A percentile compares a stretch with the other conserved stretches of the same genome.
Evolutionary conservation across 352 stramenopile species (phyloP).

Genomic region (Globisporangium lucens): DNA sequence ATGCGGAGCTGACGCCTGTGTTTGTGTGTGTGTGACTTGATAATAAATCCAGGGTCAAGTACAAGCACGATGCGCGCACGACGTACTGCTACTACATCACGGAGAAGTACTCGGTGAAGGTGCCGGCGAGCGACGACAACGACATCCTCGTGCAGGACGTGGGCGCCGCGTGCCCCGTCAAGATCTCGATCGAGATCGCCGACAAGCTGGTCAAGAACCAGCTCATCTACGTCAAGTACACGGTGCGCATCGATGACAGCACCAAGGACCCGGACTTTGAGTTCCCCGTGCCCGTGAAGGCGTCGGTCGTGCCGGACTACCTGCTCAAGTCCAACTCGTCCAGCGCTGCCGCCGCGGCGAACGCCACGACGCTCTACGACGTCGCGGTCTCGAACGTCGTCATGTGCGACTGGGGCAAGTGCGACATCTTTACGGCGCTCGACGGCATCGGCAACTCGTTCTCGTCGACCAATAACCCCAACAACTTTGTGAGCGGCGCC

Average conservation of each 20-base stretch:
- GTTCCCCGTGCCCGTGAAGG: slow-evolving; percentile 47
- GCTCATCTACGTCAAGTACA: slow-evolving; percentile 58
- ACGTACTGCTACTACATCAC: slow-evolving; percentile 82
- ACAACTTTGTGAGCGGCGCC: slow-evolving; percentile 52
- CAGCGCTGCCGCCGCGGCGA: slow-evolving; percentile 26
- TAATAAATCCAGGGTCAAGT: slow-evolving; percentile 31
- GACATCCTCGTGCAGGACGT: slow-evolving; percentile 39
- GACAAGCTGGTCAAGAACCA: slow-evolving; percentile 42
- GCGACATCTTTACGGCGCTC: slow-evolving; percentile 55
- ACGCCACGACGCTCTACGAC: slow-evolving; percentile 38
- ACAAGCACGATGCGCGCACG: slow-evolving; percentile 74
- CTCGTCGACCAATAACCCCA: slow-evolving; percentile 65
- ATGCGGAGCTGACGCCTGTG: neutral
- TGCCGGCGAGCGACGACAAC: slow-evolving; percentile 33
- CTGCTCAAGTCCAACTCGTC: slow-evolving; percentile 23
- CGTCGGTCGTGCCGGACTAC: slow-evolving; percentile 43
- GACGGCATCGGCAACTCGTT: slow-evolving; percentile 51
- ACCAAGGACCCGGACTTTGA: slow-evolving; percentile 44
- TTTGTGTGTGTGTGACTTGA: neutral
- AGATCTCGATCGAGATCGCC: slow-evolving; percentile 60
- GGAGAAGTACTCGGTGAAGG: slow-evolving; percentile 53
- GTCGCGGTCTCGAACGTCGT: slow-evolving; percentile 68
- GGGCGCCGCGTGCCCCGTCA: slow-evolving; percentile 53
- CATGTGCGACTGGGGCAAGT: slow-evolving; percentile 76
- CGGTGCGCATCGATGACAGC: slow-evolving; percentile 52